Evolutionary conservation across 257 asterid species (phyloP), one percentile per base, ranked within the genome.

Genomic region (Nicotiana attenuata): DNA sequence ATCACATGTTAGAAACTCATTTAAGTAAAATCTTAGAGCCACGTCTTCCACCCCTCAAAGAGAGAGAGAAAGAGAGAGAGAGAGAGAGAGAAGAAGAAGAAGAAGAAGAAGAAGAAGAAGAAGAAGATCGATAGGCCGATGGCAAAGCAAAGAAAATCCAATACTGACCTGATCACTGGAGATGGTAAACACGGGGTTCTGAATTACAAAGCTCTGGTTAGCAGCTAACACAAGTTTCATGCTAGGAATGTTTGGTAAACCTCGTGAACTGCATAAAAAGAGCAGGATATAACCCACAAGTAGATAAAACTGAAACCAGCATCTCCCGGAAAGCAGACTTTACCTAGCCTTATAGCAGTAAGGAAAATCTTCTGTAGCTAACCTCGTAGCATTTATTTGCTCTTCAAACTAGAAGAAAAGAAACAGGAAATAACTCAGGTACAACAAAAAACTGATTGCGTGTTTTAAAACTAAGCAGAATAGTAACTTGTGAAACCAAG

Each of bases 331-430:
- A 33, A 4, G 50, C 53, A 38, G 82, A 83, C 57, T 59, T 85
- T 90, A 94, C 98, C 97, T 82, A 85, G 93, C 87, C 82, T 78
- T 82, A 41, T 89, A 94, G 81, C 98, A 94, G 87, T 87, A 85
- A 22, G 92, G 88, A 65, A 91, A 94, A 29, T 55, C 88, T 61
- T 88, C 91, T 26, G 67, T 55, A 56, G 82, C 65, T 41, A 85
- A 68, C 87, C 81, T 89, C 69, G 93, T 81, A 53, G 88, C 88
- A 80, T 91, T 90, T 78, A 82, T 85, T 83, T 80, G 90, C 63
- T 85, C 85, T 60, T 90, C 91, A 87, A 94, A 87, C 98, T 93
- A 91, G 31, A 83, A 81, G 66, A 85, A 47, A 22, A 15, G 77
- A 45, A 65, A 81, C 45, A 60, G 75, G 31, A 50, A 82, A 56